These are phyloP conservation scores for Umbelopsis isabellina DNA, from an alignment of 192 early-diverging fungal species.

Conservation along the genomic window DNA sequence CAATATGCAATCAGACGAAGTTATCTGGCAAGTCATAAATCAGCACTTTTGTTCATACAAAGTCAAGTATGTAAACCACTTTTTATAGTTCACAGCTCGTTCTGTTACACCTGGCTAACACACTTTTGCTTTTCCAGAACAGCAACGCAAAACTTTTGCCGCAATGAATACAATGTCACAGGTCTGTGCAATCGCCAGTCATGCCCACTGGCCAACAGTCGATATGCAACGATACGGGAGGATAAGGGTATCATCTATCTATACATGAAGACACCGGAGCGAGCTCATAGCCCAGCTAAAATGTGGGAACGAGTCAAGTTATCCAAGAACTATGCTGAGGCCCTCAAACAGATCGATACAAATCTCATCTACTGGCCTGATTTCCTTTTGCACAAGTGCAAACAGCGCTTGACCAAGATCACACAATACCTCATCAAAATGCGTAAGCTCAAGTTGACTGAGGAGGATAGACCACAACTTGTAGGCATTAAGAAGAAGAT, in stretches of 20 bases:
- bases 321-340: slow-evolving; percentile 88
- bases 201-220: slow-evolving; percentile 93
- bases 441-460: slow-evolving; percentile 86
- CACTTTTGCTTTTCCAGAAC: slow-evolving; percentile 57
- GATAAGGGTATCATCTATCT: slow-evolving; percentile 82
- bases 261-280: slow-evolving; percentile 94
- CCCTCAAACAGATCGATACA: slow-evolving; percentile 82
- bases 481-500: slow-evolving; percentile 94
- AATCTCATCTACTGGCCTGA: slow-evolving; percentile 91
- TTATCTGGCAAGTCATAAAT: slow-evolving; percentile 96
- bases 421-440: slow-evolving; percentile 95
- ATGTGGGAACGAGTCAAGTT: slow-evolving; percentile 92
- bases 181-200: slow-evolving; percentile 94
- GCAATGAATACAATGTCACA: slow-evolving; percentile 95
- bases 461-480: slow-evolving; percentile 69
- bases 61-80: slow-evolving; percentile 74
- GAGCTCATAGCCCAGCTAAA: slow-evolving; percentile 91
- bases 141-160: slow-evolving; percentile 86
- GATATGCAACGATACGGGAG: slow-evolving; percentile 95
- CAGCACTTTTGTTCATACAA: slow-evolving; percentile 98
- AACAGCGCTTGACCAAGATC: slow-evolving; percentile 94
- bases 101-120: not conserved
- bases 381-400: slow-evolving; percentile 93
- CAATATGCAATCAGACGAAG: slow-evolving; percentile 66
- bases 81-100: not conserved